Evolutionary conservation across 371 early-diverging fungal genomes (phyloP), one percentile per base, ranked within the genome.

Genomic region (Rhizopus sp.): DNA sequence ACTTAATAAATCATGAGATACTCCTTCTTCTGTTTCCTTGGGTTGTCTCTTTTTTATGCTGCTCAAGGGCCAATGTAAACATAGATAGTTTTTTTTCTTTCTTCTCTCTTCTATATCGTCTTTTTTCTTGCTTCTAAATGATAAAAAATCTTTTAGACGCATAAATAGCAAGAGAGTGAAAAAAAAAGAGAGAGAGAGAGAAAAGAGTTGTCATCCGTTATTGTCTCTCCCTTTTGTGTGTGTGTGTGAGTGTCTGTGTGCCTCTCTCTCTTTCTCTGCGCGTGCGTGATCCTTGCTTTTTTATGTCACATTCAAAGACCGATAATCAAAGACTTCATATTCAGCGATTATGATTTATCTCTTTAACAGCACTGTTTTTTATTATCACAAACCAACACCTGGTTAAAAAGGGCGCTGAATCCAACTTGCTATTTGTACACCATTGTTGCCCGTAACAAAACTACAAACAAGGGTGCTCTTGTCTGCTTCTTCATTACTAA

Each of bases 401-500:
- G 2, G 23, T 23, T 23, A 23, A 23, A 23, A 23, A 23, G 23
- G 23, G 23, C 23, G 2, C 23, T 23, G 23, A 23, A 23, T 2
- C 23, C 23, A 23, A 40, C 40, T 41, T 31, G 48, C 35, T 56
- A 56, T 15, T 33, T 56, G 12, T 48, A 35, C 37, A 48, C 46
- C 3, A 39, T 56, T 48, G 48, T 47, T 47, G 48, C 38, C 3
- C 9, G n/a, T 29, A 56, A 37, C 30, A 12, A 12, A 8, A 30
- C 30, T 16, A 56, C 46, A 13, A 47, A 47, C 47, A 56, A 56
- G 30, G 56, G 48, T 35, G 46, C 38, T 0, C 56, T 48, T 13
- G 48, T 56, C 4, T 46, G 48, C 47, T 56, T 46, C 12, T 56
- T 56, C 34, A 38, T 56, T 4, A 56, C 31, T 5, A 39, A 23